A percentile compares a stretch with the other conserved stretches of the same genome.
Conservation (phyloP, 2,329 filamentous ascomycete genomes). For the Orbilia blumenaviensis region DNA sequence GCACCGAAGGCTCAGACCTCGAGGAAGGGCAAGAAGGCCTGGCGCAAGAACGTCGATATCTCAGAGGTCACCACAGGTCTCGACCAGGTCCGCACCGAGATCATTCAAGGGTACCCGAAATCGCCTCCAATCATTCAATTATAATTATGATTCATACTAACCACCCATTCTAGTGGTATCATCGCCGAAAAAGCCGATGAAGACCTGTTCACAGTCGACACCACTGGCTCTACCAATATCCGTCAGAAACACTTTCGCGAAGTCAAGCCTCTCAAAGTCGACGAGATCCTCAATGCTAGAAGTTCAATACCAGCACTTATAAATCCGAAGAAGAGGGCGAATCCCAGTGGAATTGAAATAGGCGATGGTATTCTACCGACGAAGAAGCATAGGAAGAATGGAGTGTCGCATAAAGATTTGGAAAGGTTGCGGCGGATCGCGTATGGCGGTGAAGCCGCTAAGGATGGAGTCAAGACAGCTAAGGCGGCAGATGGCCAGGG, state of each 20-base stretch:
- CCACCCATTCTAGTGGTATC: slow-evolving; percentile 72
- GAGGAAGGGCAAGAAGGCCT: slow-evolving; percentile 97
- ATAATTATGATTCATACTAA: slow-evolving; percentile 32
- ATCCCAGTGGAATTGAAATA: slow-evolving; percentile 36
- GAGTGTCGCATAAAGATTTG: slow-evolving; percentile 86
- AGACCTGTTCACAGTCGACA: slow-evolving; percentile 86
- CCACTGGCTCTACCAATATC: slow-evolving; percentile 73
- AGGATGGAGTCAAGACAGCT: slow-evolving; percentile 63
- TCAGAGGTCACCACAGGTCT: slow-evolving; percentile 84
- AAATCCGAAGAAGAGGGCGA: slow-evolving; percentile 76
- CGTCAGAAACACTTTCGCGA: slow-evolving; percentile 72
- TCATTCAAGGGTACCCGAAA: slow-evolving; percentile 79
- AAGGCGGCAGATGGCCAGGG: slow-evolving; percentile 64
- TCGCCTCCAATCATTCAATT: slow-evolving; percentile 24
- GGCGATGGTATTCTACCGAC: slow-evolving; percentile 74
- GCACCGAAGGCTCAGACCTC: slow-evolving; percentile 78
- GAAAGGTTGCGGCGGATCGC: slow-evolving; percentile 80
- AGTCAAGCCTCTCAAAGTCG: slow-evolving; percentile 83
- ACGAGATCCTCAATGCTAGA: slow-evolving; percentile 87
- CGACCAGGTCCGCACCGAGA: slow-evolving; percentile 83
- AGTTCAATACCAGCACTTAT: slow-evolving; percentile 83
- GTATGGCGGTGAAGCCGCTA: slow-evolving; percentile 70
- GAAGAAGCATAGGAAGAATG: slow-evolving; percentile 80
- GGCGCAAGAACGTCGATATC: slow-evolving; percentile 97
- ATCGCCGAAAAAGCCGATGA: slow-evolving; percentile 82